Evolutionary conservation across 73 alveolate species (phyloP).

Genomic region (Urostyla sp.): DNA sequence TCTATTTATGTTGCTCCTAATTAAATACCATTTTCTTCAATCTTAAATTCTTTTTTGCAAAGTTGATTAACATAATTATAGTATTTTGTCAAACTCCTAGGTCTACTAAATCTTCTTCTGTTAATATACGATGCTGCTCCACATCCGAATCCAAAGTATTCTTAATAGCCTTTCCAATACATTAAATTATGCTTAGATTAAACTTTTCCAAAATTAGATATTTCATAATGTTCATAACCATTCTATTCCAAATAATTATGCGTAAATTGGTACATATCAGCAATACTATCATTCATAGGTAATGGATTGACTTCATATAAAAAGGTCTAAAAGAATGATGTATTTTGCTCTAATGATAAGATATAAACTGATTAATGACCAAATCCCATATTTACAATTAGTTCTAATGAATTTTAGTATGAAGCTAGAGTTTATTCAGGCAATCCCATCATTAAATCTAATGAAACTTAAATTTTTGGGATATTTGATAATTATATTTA

Average conservation of each 20-base stretch:
- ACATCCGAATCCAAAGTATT: slow-evolving; percentile 70
- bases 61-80: slow-evolving; percentile 59
- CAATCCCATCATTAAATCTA: slow-evolving; percentile 52
- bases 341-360: slow-evolving; percentile 59
- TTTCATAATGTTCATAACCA: slow-evolving; percentile 61
- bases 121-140: slow-evolving; percentile 69
- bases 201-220: slow-evolving; percentile 57
- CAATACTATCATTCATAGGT: slow-evolving; percentile 58
- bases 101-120: slow-evolving; percentile 60
- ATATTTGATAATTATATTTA: slow-evolving; percentile 12
- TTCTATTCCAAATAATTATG: slow-evolving; percentile 22
- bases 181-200: slow-evolving; percentile 55
- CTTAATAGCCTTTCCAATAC: slow-evolving; percentile 75
- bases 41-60: not conserved
- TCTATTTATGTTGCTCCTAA: too few relatives aligned
- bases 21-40: not conserved
- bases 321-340: slow-evolving; percentile 59
- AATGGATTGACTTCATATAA: slow-evolving; percentile 53
- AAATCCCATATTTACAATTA: slow-evolving; percentile 14
- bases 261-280: slow-evolving; percentile 46
- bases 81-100: slow-evolving; percentile 59
- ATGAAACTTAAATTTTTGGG: slow-evolving; percentile 6
- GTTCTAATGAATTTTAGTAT: slow-evolving; percentile 1
- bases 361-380: slow-evolving; percentile 67
- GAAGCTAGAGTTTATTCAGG: slow-evolving; percentile 42